phyloP scores from a whole-genome alignment of 2,329 filamentous ascomycete genomes.

The Daldinia eschscholtzii region DNA sequence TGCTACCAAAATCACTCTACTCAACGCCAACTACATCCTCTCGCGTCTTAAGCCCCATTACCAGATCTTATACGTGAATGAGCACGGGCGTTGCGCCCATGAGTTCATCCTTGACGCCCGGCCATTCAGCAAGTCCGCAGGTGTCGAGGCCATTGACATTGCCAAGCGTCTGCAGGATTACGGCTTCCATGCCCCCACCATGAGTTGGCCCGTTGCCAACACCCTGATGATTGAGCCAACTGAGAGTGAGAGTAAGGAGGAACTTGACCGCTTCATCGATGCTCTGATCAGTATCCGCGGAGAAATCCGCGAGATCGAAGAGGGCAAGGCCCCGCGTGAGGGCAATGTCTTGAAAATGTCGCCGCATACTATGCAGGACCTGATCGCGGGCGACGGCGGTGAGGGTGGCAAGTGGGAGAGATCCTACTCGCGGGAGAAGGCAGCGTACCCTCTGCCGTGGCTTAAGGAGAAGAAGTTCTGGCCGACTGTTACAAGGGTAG shows the following conservation, averaged over 20 bases:
- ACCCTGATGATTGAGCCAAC: slow-evolving; percentile 99
- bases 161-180: slow-evolving; percentile 98
- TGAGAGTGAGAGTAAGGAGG: slow-evolving; percentile 90
- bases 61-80: slow-evolving; percentile 93
- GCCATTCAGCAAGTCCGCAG: slow-evolving; percentile 83
- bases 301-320: slow-evolving; percentile 87
- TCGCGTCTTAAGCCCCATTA: slow-evolving; percentile 88
- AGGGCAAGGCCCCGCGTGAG: slow-evolving; percentile 78
- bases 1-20: slow-evolving; percentile 90
- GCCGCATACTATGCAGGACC: slow-evolving; percentile 86
- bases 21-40: slow-evolving; percentile 98
- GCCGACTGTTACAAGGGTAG: slow-evolving; percentile 86
- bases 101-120: slow-evolving; percentile 96
- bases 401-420: slow-evolving; percentile 76
- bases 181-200: slow-evolving; percentile 96
- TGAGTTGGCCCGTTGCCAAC: slow-evolving; percentile 95
- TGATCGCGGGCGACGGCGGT: slow-evolving; percentile 72
- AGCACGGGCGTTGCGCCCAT: slow-evolving; percentile 88
- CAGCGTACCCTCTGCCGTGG: slow-evolving; percentile 86
- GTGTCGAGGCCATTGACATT: slow-evolving; percentile 92
- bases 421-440: slow-evolving; percentile 83
- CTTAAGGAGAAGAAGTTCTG: slow-evolving; percentile 98
- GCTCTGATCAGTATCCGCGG: slow-evolving; percentile 86
- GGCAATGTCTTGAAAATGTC: slow-evolving; percentile 90
- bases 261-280: slow-evolving; percentile 93